Percentiles rank a stretch among this genome's conserved stretches.
Evolutionary conservation across 2,329 filamentous ascomycete genomes (phyloP).

Genomic region (Colletotrichum cuscutae): DNA sequence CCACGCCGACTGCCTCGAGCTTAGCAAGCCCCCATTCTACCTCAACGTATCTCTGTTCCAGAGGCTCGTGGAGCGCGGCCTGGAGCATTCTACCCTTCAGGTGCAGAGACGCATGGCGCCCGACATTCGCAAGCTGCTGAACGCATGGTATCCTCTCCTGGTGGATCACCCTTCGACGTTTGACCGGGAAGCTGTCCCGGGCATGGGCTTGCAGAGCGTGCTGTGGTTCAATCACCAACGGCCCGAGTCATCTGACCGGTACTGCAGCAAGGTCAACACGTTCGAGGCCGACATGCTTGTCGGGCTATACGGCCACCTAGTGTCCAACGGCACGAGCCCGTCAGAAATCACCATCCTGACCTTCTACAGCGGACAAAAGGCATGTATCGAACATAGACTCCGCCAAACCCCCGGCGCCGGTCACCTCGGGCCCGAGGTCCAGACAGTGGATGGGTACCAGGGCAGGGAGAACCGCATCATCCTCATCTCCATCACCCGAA

Average conservation of each 20-base stretch:
- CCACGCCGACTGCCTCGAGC: constrained; percentile 69
- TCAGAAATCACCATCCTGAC: constrained; percentile 81
- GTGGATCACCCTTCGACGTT: constrained; percentile 55
- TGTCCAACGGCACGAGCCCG: constrained; percentile 70
- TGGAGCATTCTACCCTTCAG: constrained; percentile 72
- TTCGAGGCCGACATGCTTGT: constrained; percentile 82
- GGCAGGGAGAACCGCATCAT: constrained; percentile 91
- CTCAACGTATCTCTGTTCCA: constrained; percentile 84
- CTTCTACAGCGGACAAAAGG: constrained; percentile 88
- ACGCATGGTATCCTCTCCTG: constrained; percentile 58
- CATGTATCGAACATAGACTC: constrained; percentile 65
- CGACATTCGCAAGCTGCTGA: constrained; percentile 54
- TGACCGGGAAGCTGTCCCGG: constrained; percentile 49
- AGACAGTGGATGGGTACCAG: constrained; percentile 88
- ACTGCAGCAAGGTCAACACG: constrained; percentile 75
- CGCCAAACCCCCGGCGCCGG: constrained; percentile 32
- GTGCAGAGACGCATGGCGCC: constrained; percentile 73
- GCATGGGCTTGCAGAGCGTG: constrained; percentile 49
- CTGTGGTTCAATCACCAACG: constrained; percentile 62
- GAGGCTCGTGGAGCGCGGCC: constrained; percentile 72
- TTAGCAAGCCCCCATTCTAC: constrained; percentile 70
- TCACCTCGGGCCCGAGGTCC: constrained; percentile 43
- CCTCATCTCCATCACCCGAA: constrained; percentile 82
- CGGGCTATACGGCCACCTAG: constrained; percentile 76
- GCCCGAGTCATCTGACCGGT: constrained; percentile 70